Conservation (phyloP, 2,329 filamentous ascomycete species). For the Colletotrichum lindemuthianum region DNA sequence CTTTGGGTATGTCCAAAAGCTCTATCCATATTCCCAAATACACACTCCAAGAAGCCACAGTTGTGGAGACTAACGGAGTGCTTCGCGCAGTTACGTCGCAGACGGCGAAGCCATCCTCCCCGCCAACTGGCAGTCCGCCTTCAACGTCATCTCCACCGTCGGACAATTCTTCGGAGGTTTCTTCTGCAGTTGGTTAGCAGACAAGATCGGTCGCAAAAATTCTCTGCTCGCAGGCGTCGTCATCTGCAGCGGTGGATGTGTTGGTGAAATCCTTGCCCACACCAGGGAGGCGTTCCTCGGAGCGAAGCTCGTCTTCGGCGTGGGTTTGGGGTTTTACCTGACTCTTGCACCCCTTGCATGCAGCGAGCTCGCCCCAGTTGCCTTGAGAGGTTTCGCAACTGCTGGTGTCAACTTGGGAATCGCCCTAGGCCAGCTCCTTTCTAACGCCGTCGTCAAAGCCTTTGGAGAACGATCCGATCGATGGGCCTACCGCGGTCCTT, state of each 20-base stretch:
- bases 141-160: conserved; percentile 64
- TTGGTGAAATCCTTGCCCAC: conserved; percentile 70
- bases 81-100: conserved; percentile 2
- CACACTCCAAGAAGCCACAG: conserved; percentile 16
- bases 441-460: conserved; percentile 56
- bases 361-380: conserved; percentile 68
- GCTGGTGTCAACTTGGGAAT: conserved; percentile 71
- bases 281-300: conserved; percentile 65
- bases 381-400: conserved; percentile 66
- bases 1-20: conserved; percentile 61
- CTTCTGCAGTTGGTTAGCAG: conserved; percentile 57
- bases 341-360: conserved; percentile 68
- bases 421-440: conserved; percentile 69
- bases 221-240: conserved; percentile 56
- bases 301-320: conserved; percentile 68
- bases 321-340: conserved; percentile 68
- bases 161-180: conserved; percentile 67
- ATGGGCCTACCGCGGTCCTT: conserved; percentile 60
- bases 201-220: conserved; percentile 55
- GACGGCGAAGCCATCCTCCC: conserved; percentile 23
- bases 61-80: conserved; percentile 13
- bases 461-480: conserved; percentile 51
- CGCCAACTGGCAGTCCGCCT: conserved; percentile 57
- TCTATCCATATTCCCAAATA: too few species aligned
- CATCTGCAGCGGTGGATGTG: conserved; percentile 62